Evolutionary conservation across 1,284 basidiomycete genomes (phyloP).

Genomic region (Trametes hirsuta): DNA sequence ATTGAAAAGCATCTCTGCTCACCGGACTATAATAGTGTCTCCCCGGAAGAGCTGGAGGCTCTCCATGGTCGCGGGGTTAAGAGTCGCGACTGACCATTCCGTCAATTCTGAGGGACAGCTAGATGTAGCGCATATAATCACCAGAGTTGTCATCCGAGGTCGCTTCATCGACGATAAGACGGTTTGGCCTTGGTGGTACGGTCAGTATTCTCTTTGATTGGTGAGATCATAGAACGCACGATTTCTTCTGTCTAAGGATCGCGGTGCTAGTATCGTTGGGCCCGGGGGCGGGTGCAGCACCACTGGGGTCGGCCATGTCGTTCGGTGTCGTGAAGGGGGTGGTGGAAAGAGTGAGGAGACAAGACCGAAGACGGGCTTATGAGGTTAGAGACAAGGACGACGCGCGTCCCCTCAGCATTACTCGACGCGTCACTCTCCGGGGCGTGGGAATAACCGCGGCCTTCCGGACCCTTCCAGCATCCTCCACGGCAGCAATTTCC

Average conservation of each 20-base stretch:
- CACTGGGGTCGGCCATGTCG: slow-evolving; percentile 63
- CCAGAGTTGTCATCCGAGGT: slow-evolving; percentile 92
- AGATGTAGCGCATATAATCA: slow-evolving; percentile 36
- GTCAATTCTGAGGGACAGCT: slow-evolving; percentile 1
- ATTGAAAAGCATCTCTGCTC: slow-evolving; percentile 24
- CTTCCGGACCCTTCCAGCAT: slow-evolving; percentile 32
- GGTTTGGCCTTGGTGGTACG: slow-evolving; percentile 74
- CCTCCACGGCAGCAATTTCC: slow-evolving; percentile 16
- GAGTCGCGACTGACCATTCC: slow-evolving; percentile 74
- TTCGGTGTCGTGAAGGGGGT: slow-evolving; percentile 13
- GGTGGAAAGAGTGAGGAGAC: slow-evolving; percentile 27
- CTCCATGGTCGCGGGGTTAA: slow-evolving; percentile 98
- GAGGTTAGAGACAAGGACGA: slow-evolving; percentile 38
- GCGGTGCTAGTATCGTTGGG: slow-evolving; percentile 90
- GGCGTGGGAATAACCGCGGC: slow-evolving; percentile 28
- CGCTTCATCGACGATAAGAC: slow-evolving; percentile 92
- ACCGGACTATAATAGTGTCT: slow-evolving; percentile 92
- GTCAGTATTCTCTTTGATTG: slow-evolving; percentile 16
- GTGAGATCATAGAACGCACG: slow-evolving; percentile 58
- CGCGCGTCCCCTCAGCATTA: slow-evolving; percentile 44
- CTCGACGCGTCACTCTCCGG: slow-evolving; percentile 49
- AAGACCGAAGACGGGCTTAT: slow-evolving; percentile 29
- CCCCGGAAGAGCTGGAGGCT: slow-evolving; percentile 92
- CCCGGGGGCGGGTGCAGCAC: slow-evolving; percentile 73
- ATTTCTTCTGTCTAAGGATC: slow-evolving; percentile 94